These are phyloP conservation scores for Colletotrichum lupini DNA, from an alignment of 2,329 filamentous ascomycete genomes.

Conservation along the genomic window DNA sequence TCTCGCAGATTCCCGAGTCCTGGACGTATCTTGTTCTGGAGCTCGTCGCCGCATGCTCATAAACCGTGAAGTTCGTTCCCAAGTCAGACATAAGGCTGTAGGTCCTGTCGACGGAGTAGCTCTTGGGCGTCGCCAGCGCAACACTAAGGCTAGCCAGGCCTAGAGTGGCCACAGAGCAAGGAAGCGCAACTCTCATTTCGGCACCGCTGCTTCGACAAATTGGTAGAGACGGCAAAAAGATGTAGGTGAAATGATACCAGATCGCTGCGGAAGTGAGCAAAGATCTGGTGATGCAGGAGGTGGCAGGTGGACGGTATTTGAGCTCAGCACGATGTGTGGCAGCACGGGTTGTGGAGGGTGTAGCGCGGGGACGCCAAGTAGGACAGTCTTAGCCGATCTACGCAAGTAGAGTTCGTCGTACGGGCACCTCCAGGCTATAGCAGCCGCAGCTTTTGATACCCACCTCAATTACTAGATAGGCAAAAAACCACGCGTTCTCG, in stretches of 20 bases:
- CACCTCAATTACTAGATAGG: no score
- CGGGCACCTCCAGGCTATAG: neutral
- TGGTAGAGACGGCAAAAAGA: neutral
- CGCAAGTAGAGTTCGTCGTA: neutral
- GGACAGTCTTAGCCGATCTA: neutral
- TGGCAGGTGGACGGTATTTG: slow-evolving; percentile 17
- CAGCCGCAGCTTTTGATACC: neutral
- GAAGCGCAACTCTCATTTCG: neutral
- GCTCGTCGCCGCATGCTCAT: slow-evolving; percentile 58
- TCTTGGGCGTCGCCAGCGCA: slow-evolving; percentile 5
- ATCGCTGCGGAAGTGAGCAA: neutral
- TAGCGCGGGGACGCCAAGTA: neutral
- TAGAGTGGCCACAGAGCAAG: neutral
- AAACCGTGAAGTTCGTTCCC: slow-evolving; percentile 53
- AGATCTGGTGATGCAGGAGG: neutral
- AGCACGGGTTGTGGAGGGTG: neutral
- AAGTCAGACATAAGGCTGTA: slow-evolving; percentile 30
- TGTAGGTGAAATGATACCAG: neutral
- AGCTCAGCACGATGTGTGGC: neutral
- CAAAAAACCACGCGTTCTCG: neutral
- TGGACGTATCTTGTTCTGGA: slow-evolving; percentile 58
- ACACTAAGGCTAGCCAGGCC: slow-evolving; percentile 12
- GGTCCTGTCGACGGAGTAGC: slow-evolving; percentile 30
- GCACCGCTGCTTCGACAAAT: neutral
- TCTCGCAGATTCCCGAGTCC: slow-evolving; percentile 63